Evolutionary conservation across 2,329 filamentous ascomycete species (phyloP).

Genomic region (Epichloe sylvatica): DNA sequence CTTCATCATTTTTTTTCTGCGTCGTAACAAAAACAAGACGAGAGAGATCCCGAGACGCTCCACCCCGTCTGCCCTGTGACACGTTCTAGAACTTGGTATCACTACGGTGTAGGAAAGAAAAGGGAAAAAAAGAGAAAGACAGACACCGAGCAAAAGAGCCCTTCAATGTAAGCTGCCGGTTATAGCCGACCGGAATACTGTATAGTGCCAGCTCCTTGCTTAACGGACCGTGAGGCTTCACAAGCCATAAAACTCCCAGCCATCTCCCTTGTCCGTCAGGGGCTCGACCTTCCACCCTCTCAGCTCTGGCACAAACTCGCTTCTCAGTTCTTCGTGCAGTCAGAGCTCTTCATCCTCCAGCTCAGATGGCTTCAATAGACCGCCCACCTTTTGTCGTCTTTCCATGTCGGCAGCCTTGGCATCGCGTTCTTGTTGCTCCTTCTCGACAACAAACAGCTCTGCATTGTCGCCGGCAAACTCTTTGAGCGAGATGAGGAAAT

Average conservation of each 20-base stretch:
- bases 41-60: slow-evolving; percentile 1
- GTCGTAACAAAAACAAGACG: background rate
- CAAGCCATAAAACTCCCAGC: slow-evolving; percentile 53
- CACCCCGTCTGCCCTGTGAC: slow-evolving; percentile 5
- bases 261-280: slow-evolving; percentile 28
- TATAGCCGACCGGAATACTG: background rate
- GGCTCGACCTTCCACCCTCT: slow-evolving; percentile 11
- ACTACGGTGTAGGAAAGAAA: slow-evolving; percentile 9
- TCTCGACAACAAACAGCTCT: slow-evolving; percentile 85
- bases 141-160: background rate
- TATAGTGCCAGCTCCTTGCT: background rate
- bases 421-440: slow-evolving; percentile 79
- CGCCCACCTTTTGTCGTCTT: slow-evolving; percentile 85
- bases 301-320: slow-evolving; percentile 38
- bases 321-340: slow-evolving; percentile 58
- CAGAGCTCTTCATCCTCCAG: slow-evolving; percentile 83
- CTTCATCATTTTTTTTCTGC: background rate
- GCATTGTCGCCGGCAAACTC: slow-evolving; percentile 94
- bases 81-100: slow-evolving; percentile 15
- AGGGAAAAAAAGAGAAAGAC: background rate
- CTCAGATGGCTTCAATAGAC: slow-evolving; percentile 93
- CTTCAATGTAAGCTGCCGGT: background rate
- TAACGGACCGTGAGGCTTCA: slow-evolving; percentile 15
- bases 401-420: slow-evolving; percentile 81
- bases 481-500: slow-evolving; percentile 94